phyloP scores from a whole-genome alignment of 306 rosid genomes.

The Gastrolobium bilobum region DNA sequence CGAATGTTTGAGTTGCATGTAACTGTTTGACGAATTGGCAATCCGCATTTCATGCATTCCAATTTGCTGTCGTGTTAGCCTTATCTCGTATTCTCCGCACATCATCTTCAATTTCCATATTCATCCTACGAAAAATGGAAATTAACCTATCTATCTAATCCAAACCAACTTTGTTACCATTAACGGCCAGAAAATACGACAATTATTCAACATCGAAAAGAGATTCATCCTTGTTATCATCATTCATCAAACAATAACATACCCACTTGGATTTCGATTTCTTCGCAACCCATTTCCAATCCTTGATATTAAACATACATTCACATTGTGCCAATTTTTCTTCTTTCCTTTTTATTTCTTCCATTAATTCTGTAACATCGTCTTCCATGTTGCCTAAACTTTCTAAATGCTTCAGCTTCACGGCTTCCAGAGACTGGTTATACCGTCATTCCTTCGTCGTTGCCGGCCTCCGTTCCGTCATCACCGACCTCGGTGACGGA shows the following conservation, averaged over 20 bases:
- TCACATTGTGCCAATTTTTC: conserved; percentile 4
- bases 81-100: conserved; percentile 3
- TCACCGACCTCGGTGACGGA: conserved; percentile 66
- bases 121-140: background rate
- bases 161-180: background rate
- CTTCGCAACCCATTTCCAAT: conserved; percentile 4
- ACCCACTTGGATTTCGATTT: conserved; percentile 12
- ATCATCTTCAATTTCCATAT: background rate
- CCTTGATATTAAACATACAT: background rate
- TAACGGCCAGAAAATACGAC: background rate
- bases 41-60: conserved; percentile 28
- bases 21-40: conserved; percentile 4
- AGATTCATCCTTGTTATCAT: background rate
- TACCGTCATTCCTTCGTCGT: conserved; percentile 61
- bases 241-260: background rate
- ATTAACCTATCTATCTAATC: background rate
- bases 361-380: background rate
- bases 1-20: conserved; percentile 23
- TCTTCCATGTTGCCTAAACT: conserved; percentile 47
- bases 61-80: background rate
- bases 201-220: background rate
- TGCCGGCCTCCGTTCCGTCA: conserved; percentile 70
- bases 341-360: background rate
- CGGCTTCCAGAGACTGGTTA: conserved; percentile 69
- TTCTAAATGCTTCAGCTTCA: conserved; percentile 61